phyloP scores from a whole-genome alignment of 345 rosid species.

The Anastatica hierochuntica region DNA sequence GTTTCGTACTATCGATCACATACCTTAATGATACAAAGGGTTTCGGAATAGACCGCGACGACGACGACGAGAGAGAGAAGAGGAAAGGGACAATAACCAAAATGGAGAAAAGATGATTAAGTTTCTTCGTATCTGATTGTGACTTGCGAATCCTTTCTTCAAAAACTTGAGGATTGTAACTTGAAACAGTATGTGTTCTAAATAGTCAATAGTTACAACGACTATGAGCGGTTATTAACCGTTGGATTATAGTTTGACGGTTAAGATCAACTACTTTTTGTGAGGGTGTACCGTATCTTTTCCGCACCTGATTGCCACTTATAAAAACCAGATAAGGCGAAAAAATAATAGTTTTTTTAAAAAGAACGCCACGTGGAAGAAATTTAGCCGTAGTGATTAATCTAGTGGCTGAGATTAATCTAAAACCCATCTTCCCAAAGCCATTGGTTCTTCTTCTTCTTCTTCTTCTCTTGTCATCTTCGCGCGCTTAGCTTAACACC shows the following conservation, averaged over 20 bases:
- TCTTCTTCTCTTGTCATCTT: slow-evolving; percentile 7
- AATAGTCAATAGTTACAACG: not conserved
- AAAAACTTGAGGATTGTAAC: slow-evolving; percentile 2
- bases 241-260: slow-evolving; percentile 6
- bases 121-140: slow-evolving; percentile 10
- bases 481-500: slow-evolving; percentile 20
- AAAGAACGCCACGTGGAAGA: slow-evolving; percentile 15
- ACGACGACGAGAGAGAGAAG: not conserved
- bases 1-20: no score
- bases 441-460: slow-evolving; percentile 14
- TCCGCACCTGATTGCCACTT: not conserved
- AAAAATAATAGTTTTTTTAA: no score
- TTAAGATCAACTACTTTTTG: no score
- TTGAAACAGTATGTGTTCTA: slow-evolving; percentile 4
- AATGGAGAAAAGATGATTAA: not conserved
- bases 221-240: not conserved
- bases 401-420: slow-evolving; percentile 23
- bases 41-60: slow-evolving; percentile 21
- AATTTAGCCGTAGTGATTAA: not conserved
- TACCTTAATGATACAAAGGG: no score
- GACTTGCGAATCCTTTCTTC: slow-evolving; percentile 28
- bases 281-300: not conserved
- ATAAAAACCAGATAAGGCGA: not conserved
- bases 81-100: not conserved
- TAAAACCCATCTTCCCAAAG: slow-evolving; percentile 25